Evolutionary conservation across 768 basidiomycete genomes (phyloP).

Genomic region (Podaxis mareebaensis): DNA sequence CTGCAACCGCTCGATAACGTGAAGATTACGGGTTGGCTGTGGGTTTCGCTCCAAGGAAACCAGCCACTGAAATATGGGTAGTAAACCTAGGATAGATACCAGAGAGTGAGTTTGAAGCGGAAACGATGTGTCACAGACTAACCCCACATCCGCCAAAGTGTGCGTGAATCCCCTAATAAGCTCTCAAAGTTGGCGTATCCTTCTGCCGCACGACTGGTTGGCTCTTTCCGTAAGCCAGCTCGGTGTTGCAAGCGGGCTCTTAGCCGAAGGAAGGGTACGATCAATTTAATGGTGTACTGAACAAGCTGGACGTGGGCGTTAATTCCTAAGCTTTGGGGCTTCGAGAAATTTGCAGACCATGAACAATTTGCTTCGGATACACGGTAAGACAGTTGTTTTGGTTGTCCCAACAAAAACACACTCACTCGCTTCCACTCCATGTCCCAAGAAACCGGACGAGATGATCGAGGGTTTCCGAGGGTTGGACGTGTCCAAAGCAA

Average conservation of each 20-base stretch:
- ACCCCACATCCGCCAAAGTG: constrained; percentile 83
- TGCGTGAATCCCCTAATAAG: constrained; percentile 67
- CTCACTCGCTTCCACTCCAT: constrained; percentile 88
- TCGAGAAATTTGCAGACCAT: constrained; percentile 43
- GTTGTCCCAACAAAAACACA: constrained; percentile 23
- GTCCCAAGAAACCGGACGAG: constrained; percentile 75
- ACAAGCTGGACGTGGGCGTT: constrained; percentile 48
- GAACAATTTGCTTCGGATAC: constrained; percentile 63
- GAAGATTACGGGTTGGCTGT: constrained; percentile 67
- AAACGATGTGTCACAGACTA: constrained; percentile 23
- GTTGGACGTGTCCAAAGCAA: constrained; percentile 54
- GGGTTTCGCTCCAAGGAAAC: constrained; percentile 71
- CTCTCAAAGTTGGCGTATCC: constrained; percentile 54
- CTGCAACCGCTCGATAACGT: constrained; percentile 79
- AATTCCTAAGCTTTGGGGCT: background rate
- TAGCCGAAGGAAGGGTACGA: constrained; percentile 63
- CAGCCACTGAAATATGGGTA: constrained; percentile 81
- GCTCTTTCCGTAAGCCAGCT: constrained; percentile 54
- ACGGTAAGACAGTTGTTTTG: constrained; percentile 11
- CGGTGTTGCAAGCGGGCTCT: constrained; percentile 71
- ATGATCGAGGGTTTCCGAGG: constrained; percentile 69
- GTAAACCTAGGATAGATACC: constrained; percentile 48
- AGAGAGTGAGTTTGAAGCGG: background rate
- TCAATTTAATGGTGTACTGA: constrained; percentile 71
- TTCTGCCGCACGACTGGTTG: constrained; percentile 54